A percentile compares a stretch with the other conserved stretches of the same genome.
phyloP scores from a whole-genome alignment of 352 stramenopile species.

The Pythium vanterpoolii region DNA sequence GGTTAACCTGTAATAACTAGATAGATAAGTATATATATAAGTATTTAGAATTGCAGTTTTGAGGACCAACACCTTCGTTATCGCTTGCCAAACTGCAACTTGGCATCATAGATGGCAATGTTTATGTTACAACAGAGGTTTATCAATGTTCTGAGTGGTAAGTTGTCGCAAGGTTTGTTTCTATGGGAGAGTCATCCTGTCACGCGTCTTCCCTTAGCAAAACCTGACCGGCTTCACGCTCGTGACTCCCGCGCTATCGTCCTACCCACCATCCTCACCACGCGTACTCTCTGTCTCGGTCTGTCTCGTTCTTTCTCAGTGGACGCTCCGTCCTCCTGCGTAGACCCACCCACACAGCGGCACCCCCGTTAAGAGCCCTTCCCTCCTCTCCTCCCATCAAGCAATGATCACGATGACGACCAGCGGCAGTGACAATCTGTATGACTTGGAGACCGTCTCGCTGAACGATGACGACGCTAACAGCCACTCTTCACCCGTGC shows the following conservation, averaged over 20 bases:
- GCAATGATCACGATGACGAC: constrained; percentile 32
- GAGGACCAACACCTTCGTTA: neutral
- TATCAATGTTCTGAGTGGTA: neutral
- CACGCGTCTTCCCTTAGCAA: too few species aligned
- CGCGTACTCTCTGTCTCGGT: neutral
- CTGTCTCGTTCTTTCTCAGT: neutral
- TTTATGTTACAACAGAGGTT: neutral
- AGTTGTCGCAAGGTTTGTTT: constrained; percentile 8
- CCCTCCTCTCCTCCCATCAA: neutral
- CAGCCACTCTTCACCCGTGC: constrained; percentile 12
- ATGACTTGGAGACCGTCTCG: constrained; percentile 67
- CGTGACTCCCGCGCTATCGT: neutral
- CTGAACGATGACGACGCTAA: constrained; percentile 56
- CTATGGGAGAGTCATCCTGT: neutral
- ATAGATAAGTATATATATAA: neutral
- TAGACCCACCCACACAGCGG: neutral
- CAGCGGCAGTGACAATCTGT: constrained; percentile 30
- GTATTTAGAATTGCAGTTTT: too few species aligned
- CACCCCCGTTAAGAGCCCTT: neutral
- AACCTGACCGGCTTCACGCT: too few species aligned
- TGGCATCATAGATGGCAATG: neutral
- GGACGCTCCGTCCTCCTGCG: neutral
- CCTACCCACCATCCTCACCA: neutral
- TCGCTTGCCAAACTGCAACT: neutral
- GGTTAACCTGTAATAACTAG: neutral